These are phyloP conservation scores for Trichoderma asperellum DNA, from an alignment of 2,329 filamentous ascomycete genomes.

Conservation along the genomic window DNA sequence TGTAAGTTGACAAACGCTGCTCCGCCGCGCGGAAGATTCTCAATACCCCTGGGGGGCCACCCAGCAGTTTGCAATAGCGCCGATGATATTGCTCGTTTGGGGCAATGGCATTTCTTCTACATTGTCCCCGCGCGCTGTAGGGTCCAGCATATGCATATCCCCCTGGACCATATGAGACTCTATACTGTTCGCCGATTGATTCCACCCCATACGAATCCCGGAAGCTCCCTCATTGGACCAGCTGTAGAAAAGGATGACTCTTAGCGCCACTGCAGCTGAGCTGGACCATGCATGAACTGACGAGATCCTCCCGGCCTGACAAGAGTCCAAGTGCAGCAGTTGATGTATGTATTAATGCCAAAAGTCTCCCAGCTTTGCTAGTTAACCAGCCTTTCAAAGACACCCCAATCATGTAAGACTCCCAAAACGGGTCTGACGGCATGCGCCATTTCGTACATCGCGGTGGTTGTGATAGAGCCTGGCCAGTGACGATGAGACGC, in stretches of 20 bases:
- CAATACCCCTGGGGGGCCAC: background rate
- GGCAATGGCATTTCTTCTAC: background rate
- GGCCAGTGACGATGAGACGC: background rate
- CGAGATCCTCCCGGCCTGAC: background rate
- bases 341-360: background rate
- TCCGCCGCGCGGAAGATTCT: slow-evolving; percentile 12
- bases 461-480: background rate
- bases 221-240: slow-evolving; percentile 1
- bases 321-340: background rate
- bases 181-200: background rate
- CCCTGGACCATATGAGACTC: background rate
- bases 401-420: background rate
- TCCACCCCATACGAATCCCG: background rate
- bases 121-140: background rate
- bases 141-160: background rate
- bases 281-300: background rate
- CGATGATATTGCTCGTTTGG: background rate
- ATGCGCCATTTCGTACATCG: slow-evolving; percentile 5
- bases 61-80: background rate
- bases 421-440: slow-evolving; percentile 16
- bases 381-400: background rate
- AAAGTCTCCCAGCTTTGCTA: background rate
- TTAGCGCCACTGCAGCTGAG: slow-evolving; percentile 3
- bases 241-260: slow-evolving; percentile 5
- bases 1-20: background rate